Conservation (phyloP, 306 rosid genomes). For the Pterocarpus santalinus region DNA sequence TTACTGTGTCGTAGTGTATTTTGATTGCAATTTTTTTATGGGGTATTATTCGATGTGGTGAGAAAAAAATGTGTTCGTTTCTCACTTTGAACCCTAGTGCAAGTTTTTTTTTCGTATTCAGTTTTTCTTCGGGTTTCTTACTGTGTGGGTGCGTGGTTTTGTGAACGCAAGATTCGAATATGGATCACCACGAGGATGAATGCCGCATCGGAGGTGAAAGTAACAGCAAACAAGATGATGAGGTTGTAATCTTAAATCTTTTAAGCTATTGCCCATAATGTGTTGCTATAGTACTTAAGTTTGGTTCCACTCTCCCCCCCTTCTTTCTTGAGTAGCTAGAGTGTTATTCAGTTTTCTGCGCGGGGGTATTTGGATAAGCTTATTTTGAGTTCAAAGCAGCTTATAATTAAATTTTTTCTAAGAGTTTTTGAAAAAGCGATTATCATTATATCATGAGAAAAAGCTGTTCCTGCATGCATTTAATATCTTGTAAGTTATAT, state of each 20-base stretch:
- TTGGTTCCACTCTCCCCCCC: background rate
- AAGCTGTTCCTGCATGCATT: background rate
- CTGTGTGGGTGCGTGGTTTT: slow-evolving; percentile 1
- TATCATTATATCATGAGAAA: background rate
- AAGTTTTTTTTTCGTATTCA: background rate
- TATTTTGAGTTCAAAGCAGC: too few relatives aligned
- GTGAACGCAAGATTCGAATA: slow-evolving; percentile 3
- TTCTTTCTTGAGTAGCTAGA: background rate
- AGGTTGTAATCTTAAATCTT: slow-evolving; percentile 61
- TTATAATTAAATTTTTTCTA: too few relatives aligned
- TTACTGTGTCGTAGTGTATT: background rate
- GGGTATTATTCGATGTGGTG: background rate
- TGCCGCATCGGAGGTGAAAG: slow-evolving; percentile 61
- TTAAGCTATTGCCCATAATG: slow-evolving; percentile 25
- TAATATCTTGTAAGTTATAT: background rate
- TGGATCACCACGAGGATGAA: slow-evolving; percentile 77
- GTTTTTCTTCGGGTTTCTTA: slow-evolving; percentile 3
- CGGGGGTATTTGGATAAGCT: background rate
- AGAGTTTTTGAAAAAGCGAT: too few relatives aligned
- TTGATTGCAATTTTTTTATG: slow-evolving; percentile 5
- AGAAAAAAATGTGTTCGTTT: background rate
- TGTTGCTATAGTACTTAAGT: slow-evolving; percentile 14
- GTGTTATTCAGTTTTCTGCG: background rate
- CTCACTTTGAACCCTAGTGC: slow-evolving; percentile 43
- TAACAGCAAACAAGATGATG: slow-evolving; percentile 85